phyloP scores from a whole-genome alignment of 495 filamentous ascomycete genomes.

The Opeltia flavorubescens region DNA sequence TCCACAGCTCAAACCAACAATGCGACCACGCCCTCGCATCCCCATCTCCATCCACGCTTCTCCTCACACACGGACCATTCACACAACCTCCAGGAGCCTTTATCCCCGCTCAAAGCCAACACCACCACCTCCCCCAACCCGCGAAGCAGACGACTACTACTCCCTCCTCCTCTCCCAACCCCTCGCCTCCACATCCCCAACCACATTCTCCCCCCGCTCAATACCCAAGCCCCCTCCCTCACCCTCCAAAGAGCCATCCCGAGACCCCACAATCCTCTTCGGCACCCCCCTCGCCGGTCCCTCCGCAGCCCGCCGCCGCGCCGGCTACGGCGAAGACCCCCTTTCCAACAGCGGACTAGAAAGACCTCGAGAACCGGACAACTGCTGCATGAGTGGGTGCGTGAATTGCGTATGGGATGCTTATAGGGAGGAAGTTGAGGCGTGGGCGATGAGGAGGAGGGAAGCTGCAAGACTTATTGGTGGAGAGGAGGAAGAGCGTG shows the following conservation, averaged over 20 bases:
- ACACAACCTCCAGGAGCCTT: not conserved
- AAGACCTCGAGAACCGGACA: conserved; percentile 79
- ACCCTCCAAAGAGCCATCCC: conserved; percentile 14
- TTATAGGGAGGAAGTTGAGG: conserved; percentile 80
- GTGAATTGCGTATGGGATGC: conserved; percentile 96
- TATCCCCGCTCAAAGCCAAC: not conserved
- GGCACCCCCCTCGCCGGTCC: conserved; percentile 60
- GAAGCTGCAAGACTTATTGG: conserved; percentile 17
- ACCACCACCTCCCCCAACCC: conserved; percentile 8
- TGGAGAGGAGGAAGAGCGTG: conserved; percentile 14
- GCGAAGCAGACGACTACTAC: conserved; percentile 16
- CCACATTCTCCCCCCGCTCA: conserved; percentile 3
- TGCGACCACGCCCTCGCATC: not conserved
- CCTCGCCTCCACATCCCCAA: conserved; percentile 5
- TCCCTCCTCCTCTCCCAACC: conserved; percentile 11
- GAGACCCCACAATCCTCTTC: conserved; percentile 55
- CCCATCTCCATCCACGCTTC: not conserved
- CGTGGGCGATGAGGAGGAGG: conserved; percentile 58
- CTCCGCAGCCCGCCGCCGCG: conserved; percentile 36
- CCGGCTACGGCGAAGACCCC: conserved; percentile 14
- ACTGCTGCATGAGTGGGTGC: conserved; percentile 98
- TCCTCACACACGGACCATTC: not conserved
- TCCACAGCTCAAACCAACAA: too few species aligned
- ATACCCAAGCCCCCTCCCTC: not conserved
- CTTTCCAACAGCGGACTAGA: conserved; percentile 35